phyloP scores from a whole-genome alignment of 305 asterid genomes.

The Fraxinus velutina region DNA sequence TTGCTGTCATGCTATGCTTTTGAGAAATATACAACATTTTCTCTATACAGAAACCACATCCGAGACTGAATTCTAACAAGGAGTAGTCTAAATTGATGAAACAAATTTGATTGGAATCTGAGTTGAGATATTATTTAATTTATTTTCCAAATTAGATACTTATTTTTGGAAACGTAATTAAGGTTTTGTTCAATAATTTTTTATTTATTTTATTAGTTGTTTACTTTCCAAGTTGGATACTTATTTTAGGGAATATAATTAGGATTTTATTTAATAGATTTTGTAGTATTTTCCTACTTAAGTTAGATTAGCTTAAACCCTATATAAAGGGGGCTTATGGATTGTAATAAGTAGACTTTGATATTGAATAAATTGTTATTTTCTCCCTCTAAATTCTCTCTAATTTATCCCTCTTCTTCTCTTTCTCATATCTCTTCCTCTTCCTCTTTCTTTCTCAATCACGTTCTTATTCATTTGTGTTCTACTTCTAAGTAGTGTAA shows the following conservation, averaged over 20 bases:
- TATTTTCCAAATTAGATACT: background rate
- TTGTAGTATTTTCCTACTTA: background rate
- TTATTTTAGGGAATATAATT: background rate
- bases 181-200: background rate
- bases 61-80: background rate
- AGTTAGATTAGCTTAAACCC: background rate
- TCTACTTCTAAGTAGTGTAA: background rate
- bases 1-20: background rate
- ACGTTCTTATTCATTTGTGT: background rate
- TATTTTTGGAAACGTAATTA: background rate
- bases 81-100: background rate
- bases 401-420: background rate
- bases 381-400: background rate
- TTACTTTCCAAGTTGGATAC: background rate
- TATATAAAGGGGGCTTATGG: background rate
- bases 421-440: background rate
- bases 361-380: background rate
- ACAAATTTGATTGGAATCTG: background rate
- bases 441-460: background rate
- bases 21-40: background rate
- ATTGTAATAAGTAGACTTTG: background rate
- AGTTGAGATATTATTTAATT: background rate
- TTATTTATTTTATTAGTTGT: background rate
- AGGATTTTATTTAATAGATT: background rate
- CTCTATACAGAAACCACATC: background rate